Percentiles rank a stretch among this genome's conserved stretches.
Conservation (phyloP, 306 rosid species). For the Coriaria nepalensis region DNA sequence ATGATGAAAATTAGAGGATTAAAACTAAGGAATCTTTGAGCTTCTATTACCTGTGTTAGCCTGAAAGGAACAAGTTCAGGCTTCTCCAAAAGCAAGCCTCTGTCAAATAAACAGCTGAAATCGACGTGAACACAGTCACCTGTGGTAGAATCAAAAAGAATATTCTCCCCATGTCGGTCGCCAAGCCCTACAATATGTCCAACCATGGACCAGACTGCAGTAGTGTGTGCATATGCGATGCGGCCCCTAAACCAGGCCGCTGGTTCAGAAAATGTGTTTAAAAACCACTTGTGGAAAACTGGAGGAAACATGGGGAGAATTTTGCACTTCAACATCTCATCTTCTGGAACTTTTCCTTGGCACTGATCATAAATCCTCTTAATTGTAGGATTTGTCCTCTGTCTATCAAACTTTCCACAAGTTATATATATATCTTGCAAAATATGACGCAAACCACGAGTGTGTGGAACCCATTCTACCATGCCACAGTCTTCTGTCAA, state of each 20-base stretch:
- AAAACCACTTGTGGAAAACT: constrained; percentile 84
- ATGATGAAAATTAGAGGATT: neutral
- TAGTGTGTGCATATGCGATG: constrained; percentile 87
- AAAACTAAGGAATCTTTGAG: neutral
- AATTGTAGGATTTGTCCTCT: constrained; percentile 75
- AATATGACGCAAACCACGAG: constrained; percentile 84
- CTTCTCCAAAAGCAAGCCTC: constrained; percentile 91
- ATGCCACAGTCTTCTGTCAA: constrained; percentile 97
- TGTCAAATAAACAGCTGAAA: constrained; percentile 97
- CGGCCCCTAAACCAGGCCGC: constrained; percentile 99
- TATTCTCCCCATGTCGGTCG: constrained; percentile 91
- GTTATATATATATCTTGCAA: constrained; percentile 79
- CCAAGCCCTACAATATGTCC: constrained; percentile 98
- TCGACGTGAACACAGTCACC: constrained; percentile 98
- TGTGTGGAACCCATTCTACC: constrained; percentile 97
- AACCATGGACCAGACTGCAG: constrained; percentile 99
- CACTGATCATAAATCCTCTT: constrained; percentile 82
- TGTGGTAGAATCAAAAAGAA: constrained; percentile 86
- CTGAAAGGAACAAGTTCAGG: constrained; percentile 97
- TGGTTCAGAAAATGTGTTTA: constrained; percentile 90
- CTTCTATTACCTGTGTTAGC: constrained; percentile 74
- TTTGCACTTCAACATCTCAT: constrained; percentile 64
- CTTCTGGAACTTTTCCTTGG: constrained; percentile 77
- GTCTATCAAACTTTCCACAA: constrained; percentile 78
- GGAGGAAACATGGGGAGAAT: constrained; percentile 98